Conservation (phyloP, 345 rosid genomes). For the Gossypium sturtianum region DNA sequence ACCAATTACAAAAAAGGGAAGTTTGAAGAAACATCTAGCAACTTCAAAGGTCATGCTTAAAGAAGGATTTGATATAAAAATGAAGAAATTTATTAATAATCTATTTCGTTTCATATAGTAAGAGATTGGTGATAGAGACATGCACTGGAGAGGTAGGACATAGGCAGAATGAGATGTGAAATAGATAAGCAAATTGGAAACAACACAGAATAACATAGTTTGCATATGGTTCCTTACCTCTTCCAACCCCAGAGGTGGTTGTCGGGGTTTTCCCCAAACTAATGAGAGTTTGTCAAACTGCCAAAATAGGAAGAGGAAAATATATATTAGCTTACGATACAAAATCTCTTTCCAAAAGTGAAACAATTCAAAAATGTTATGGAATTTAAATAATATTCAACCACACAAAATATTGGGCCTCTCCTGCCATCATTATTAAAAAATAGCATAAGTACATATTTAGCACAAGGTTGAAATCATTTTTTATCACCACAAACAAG, state of each 20-base stretch:
- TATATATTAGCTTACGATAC: neutral
- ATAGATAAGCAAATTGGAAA: neutral
- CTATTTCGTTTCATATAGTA: neutral
- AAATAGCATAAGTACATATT: neutral
- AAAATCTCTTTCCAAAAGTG: neutral
- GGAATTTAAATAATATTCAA: neutral
- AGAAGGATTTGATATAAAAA: neutral
- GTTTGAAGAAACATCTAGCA: neutral
- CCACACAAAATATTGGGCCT: neutral
- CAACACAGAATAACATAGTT: neutral
- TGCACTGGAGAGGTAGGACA: neutral
- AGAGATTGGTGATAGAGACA: neutral
- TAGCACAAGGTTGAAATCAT: neutral
- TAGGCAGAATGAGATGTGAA: neutral
- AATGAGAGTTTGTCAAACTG: slow-evolving; percentile 77
- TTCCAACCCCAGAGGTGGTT: slow-evolving; percentile 53
- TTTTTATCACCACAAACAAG: slow-evolving; percentile 5
- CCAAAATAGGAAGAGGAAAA: slow-evolving; percentile 22
- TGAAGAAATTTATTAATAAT: neutral
- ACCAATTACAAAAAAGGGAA: slow-evolving; percentile 4
- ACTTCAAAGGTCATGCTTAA: neutral
- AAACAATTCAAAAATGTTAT: neutral
- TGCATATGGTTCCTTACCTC: slow-evolving; percentile 45
- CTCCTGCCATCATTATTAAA: neutral
- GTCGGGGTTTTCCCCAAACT: slow-evolving; percentile 95